Base-by-base conservation (phyloP, 2,329 filamentous ascomycete genomes). In the Xenosphaeropsis pyriputrescens region DNA sequence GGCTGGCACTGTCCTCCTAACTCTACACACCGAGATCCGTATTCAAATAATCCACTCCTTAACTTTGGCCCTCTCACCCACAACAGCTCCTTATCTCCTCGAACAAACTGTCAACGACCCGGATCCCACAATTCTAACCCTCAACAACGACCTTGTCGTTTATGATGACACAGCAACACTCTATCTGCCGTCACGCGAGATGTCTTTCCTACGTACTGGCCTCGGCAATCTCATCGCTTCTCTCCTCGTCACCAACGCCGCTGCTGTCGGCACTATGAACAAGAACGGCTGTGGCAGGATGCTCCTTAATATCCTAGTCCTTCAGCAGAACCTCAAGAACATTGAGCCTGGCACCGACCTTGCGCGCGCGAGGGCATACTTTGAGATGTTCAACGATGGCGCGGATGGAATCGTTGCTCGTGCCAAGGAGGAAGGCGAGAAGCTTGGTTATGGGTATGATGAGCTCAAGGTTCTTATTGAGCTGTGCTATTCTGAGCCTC, bases 281-380 rank as follows among this genome's bases (percentile, higher is more conserved):
- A 64, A 62, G 29, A 74, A 81, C 49, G 91, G 91, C 32, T 84
- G 79, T 42, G 75, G 78, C n/a, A 74, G 86, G 29, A 86, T 98
- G 74, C 80, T 86, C 56, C 74, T 96, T 51, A 94, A 98, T 56
- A 85, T 95, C 35, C 70, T 95, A 17, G 91, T 98, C 31, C 65
- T 98, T 37, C 89, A 96, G 60, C 91, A 98, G 56, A 95, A 94
- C 51, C 73, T 98, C 39, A 94, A 94, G 63, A 93, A 93, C 47
- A 79, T 98, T 38, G 85, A 91, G 57, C 67, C 72, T 2, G 71
- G 70, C 7, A 78, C 83, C 3, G 68, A 72, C 40, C 64, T 89
- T 18, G 65, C 67, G 4, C 63, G 72, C 29, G 72, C 79, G 1
- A 69, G 73, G 15, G 68, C 72, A 41, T 89, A 81, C 60, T 88